Base-by-base conservation (phyloP, 2,329 filamentous ascomycete species). In the Neonectria coccinea region DNA sequence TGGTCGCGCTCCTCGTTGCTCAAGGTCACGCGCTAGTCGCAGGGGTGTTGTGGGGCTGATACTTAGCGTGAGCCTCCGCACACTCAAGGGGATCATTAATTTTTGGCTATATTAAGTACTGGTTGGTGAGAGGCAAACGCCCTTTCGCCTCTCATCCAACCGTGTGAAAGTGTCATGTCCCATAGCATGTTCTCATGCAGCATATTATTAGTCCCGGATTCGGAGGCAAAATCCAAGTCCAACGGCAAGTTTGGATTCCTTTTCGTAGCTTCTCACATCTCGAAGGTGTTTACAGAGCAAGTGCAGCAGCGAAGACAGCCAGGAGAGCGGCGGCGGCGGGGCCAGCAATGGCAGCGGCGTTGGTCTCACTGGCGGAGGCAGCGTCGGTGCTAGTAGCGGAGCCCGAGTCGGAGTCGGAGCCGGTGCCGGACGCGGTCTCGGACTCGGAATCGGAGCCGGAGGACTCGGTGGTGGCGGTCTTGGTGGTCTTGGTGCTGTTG, bases 211-310 rank as follows among this genome's bases (percentile, higher is more conserved):
- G 22, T 45, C 44, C 41, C 6, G 12, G 22, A 31, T 29, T 31
- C 25, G 25, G 4, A 22, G 3, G 27, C 20, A 33, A 31, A 42
- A 31, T 42, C 52, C 25, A 44, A 42, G 22, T 41, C 51, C 50
- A 29, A 31, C 22, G 22, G 6, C 45, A 4, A 27, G 45, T 48
- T n/a, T 14, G 18, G 5, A 50, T 25, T 41, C 33, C 1, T 41
- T 18, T 52, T 29, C 51, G 18, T 25, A 25, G 16, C 36, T 29
- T 7, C 54, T 52, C 42, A 52, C 42, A 52, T 44, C 31, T 31
- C 51, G 56, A 42, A 41, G 31, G 4, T 44, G 50, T 57, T 74
- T 77, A 80, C 71, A 79, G 70, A 67, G 77, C 78, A 59, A 78
- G 33, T 36, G 68, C 73, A 31, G 74, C 75, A 31, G 75, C 77